Evolutionary conservation across 2,329 filamentous ascomycete species (phyloP), one percentile per base, ranked within the genome.

Genomic region (Xylaria sp.): DNA sequence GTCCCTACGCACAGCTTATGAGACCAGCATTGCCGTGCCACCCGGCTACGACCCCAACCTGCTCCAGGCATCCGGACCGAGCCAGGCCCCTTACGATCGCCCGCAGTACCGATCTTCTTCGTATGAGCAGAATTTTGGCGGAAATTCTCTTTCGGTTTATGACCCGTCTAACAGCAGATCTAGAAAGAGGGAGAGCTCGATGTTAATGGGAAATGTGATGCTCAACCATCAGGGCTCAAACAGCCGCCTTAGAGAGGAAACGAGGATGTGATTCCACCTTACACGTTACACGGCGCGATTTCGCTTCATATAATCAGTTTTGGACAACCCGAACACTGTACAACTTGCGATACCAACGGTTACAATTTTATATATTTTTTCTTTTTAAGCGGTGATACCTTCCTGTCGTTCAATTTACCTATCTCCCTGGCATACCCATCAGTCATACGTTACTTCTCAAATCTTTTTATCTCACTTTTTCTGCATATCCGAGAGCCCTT

Each of bases 151-250:
- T 29, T 45, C 59, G 22, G 53, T 65, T 46, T 73, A 75, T 44
- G 71, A 76, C 37, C 73, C 73, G 48, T 66, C 68, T 7, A 73
- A 61, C 26, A 63, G 63, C 56, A 81, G 74, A 62, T 65, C 67
- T 39, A 81, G 77, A 65, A 76, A 83, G 44, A 78, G 85, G 45
- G 84, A 88, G 69, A 88, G 85, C 63, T 74, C 77, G 42, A 83
- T 87, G 69, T 83, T 85, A 56, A 77, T 79, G 53, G 73, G 74
- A 18, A 74, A 79, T 60, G 71, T 76, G 63, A 75, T 76, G 21
- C 68, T 82, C 26, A 79, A 75, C 48, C 75, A 78, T 18, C 80
- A 83, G 60, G 71, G 72, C 38, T 80, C 78, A 0, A 80, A 77
- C 64, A 82, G 79, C 60, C 80, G 80, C 9, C 71, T 84, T 29